Evolutionary conservation across 1,139 yeast species (phyloP).

Genomic region (Candida sp.): DNA sequence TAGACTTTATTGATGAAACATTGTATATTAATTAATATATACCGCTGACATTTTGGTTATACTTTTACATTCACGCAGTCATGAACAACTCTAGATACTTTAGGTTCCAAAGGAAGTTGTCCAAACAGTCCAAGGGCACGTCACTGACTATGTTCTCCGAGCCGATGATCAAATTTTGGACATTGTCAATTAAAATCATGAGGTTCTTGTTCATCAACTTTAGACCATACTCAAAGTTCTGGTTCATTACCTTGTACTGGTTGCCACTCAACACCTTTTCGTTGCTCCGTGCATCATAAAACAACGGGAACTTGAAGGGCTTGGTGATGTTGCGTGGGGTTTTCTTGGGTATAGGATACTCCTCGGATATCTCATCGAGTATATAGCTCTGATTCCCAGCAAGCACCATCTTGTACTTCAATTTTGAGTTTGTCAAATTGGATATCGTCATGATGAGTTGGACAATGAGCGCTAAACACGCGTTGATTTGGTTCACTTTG

Average conservation of each 20-base stretch:
- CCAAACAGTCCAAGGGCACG: slow-evolving; percentile 44
- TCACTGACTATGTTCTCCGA: slow-evolving; percentile 14
- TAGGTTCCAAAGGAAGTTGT: slow-evolving; percentile 48
- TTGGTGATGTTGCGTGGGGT: not conserved
- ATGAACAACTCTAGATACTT: slow-evolving; percentile 40
- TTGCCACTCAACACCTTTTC: slow-evolving; percentile 22
- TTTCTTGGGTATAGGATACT: slow-evolving; percentile 15
- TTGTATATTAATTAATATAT: not conserved
- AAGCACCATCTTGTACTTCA: slow-evolving; percentile 32
- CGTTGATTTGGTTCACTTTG: slow-evolving; percentile 31
- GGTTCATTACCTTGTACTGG: slow-evolving; percentile 22
- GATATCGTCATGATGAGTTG: slow-evolving; percentile 30
- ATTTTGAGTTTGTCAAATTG: slow-evolving; percentile 25
- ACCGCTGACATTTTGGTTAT: not conserved
- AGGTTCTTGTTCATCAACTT: slow-evolving; percentile 37
- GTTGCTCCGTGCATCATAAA: slow-evolving; percentile 27
- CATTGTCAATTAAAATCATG: slow-evolving; percentile 26
- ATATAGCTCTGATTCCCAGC: slow-evolving; percentile 29
- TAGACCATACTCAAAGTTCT: slow-evolving; percentile 38
- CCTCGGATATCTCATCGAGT: slow-evolving; percentile 25
- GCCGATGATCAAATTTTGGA: slow-evolving; percentile 20
- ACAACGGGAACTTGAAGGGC: slow-evolving; percentile 27
- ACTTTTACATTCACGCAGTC: slow-evolving; percentile 23
- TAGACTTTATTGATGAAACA: not conserved
- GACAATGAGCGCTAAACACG: slow-evolving; percentile 34